These are phyloP conservation scores for Catharanthus roseus DNA, from an alignment of 257 asterid genomes.

Conservation along the genomic window DNA sequence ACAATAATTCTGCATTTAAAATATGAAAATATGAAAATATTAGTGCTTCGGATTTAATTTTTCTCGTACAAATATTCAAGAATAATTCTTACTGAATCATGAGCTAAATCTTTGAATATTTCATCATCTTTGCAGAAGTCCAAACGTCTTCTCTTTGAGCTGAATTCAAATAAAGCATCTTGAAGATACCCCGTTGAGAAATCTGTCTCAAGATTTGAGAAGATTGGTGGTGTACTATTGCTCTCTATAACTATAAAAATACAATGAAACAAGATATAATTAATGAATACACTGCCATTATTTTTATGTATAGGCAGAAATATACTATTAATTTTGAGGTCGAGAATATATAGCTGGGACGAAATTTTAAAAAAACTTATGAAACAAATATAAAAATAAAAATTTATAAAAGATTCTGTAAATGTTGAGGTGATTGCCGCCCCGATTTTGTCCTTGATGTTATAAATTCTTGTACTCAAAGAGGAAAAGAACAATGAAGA, in stretches of 20 bases:
- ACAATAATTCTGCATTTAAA: constrained; percentile 26
- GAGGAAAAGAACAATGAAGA: not conserved
- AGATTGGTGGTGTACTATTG: constrained; percentile 38
- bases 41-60: not conserved
- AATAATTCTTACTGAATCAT: constrained; percentile 13
- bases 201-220: constrained; percentile 28
- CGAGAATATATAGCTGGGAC: no score
- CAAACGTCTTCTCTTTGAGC: constrained; percentile 60
- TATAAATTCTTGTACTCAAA: not conserved
- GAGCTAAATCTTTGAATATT: constrained; percentile 11
- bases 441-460: no score
- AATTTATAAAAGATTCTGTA: no score
- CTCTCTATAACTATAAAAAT: constrained; percentile 24
- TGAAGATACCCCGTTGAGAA: constrained; percentile 76
- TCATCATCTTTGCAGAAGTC: constrained; percentile 29
- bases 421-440: no score
- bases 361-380: no score
- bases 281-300: no score
- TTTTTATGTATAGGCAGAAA: no score
- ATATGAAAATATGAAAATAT: constrained; percentile 24
- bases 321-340: no score
- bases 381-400: no score
- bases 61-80: not conserved
- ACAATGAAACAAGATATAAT: no score
- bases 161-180: constrained; percentile 76